Conservation (phyloP, 2,329 filamentous ascomycete species). For the Botrytis porri region DNA sequence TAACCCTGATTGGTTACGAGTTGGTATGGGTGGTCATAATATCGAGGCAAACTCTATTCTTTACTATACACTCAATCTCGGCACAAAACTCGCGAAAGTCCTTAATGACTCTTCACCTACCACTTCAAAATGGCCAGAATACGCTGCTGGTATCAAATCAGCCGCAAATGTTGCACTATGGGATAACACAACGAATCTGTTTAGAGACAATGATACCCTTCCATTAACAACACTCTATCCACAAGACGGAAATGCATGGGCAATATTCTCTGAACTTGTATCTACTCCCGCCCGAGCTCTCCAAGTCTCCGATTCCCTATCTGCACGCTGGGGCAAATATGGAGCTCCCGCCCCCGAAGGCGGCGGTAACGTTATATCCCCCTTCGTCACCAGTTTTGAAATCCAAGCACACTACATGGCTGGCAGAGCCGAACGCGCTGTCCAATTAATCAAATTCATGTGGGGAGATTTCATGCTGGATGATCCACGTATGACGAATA, state of each 20-base stretch:
- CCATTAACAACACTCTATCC: constrained; percentile 53
- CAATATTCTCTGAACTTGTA: constrained; percentile 40
- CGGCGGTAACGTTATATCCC: constrained; percentile 52
- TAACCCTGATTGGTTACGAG: constrained; percentile 34
- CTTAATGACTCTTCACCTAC: constrained; percentile 35
- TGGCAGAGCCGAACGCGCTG: constrained; percentile 47
- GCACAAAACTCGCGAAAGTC: constrained; percentile 44
- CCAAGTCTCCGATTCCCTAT: constrained; percentile 33
- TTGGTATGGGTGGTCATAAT: constrained; percentile 37
- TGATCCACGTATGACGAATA: constrained; percentile 55
- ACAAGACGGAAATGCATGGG: constrained; percentile 59
- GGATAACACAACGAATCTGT: constrained; percentile 29
- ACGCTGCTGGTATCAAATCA: constrained; percentile 20
- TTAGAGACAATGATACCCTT: constrained; percentile 43
- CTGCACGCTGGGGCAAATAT: constrained; percentile 49
- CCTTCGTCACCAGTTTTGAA: constrained; percentile 58
- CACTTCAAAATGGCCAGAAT: background rate
- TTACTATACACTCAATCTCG: constrained; percentile 38
- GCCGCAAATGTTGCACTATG: constrained; percentile 20
- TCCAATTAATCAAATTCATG: constrained; percentile 52
- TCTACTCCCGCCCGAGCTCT: constrained; percentile 39
- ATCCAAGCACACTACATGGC: constrained; percentile 54
- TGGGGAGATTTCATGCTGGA: constrained; percentile 60
- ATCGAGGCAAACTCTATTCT: constrained; percentile 36
- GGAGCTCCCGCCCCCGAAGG: constrained; percentile 56